Evolutionary conservation across 2,329 filamentous ascomycete species (phyloP), one percentile per base, ranked within the genome.

Genomic region (Fusarium humuli): DNA sequence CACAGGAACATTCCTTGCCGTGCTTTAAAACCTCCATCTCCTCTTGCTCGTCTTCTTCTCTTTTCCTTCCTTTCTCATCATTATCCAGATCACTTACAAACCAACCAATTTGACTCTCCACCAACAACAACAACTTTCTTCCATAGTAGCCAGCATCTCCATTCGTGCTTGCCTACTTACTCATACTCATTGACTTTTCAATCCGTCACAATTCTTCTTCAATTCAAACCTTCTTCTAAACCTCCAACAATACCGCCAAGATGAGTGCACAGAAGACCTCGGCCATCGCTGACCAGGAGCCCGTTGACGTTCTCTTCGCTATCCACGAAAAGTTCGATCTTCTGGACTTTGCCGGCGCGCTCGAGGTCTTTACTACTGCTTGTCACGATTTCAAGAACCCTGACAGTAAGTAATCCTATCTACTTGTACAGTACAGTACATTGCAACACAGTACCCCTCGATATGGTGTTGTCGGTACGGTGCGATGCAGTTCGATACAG

Each of bases 251-350:
- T 72, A 78, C 75, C 75, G 76, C 73, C 82, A 87, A 80, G 80
- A 89, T 89, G 87, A 84, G 78, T 82, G 81, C 85, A 78, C 80
- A 80, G 77, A 88, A 88, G 84, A 83, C 81, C 73, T 87, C 86
- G 79, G 86, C 86, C 77, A 85, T 87, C 79, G 82, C 83, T 75
- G 86, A 88, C 77, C 77, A 79, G 65, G 85, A 89, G 78, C 86
- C 86, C 71, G 82, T 89, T 75, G 83, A 88, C 70, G 85, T 89
- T 71, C 85, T 90, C 77, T 84, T 90, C 79, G 87, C 84, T 73
- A 83, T 90, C 73, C 87, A 90, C 57, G 80, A 83, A 77, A 87
- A 88, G 77, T 90, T 89, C 77, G 82, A 89, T 76, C 78, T 89
- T 62, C 74, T 88, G 70, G 87, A 89, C 81, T 84, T 89, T 72